Evolutionary conservation across 495 filamentous ascomycete species (phyloP).

Genomic region (Chaetomium fimeti): DNA sequence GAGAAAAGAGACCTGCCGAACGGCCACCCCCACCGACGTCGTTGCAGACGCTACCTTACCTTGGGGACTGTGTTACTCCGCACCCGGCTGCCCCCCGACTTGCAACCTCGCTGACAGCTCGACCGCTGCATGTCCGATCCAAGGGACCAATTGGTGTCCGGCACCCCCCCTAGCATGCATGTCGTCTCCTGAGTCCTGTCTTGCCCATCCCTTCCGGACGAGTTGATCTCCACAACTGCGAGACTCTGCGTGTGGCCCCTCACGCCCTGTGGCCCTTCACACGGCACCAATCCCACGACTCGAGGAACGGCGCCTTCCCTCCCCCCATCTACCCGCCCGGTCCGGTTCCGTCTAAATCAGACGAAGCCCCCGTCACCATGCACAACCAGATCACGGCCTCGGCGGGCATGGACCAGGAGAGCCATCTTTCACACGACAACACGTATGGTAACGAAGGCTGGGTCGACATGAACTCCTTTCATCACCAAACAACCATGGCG

Average conservation of each 20-base stretch:
- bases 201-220: constrained; percentile 30
- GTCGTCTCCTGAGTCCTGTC: constrained; percentile 29
- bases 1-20: constrained; percentile 27
- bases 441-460: constrained; percentile 41
- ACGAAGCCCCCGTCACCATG: constrained; percentile 43
- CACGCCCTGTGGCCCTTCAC: constrained; percentile 28
- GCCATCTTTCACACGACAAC: constrained; percentile 48
- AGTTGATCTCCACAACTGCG: constrained; percentile 29
- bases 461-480: constrained; percentile 48
- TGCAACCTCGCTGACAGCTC: constrained; percentile 29
- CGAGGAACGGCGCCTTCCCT: constrained; percentile 24
- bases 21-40: constrained; percentile 29
- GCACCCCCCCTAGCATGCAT: constrained; percentile 35
- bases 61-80: constrained; percentile 23
- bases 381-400: constrained; percentile 51
- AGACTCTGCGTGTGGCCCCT: constrained; percentile 23
- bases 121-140: constrained; percentile 34
- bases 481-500: constrained; percentile 48
- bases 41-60: constrained; percentile 26
- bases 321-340: constrained; percentile 31
- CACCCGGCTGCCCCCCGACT: constrained; percentile 21
- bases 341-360: constrained; percentile 34
- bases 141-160: constrained; percentile 33
- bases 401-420: constrained; percentile 50
- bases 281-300: constrained; percentile 23